Conservation (phyloP, 257 asterid species). For the Penstemon barbatus region DNA sequence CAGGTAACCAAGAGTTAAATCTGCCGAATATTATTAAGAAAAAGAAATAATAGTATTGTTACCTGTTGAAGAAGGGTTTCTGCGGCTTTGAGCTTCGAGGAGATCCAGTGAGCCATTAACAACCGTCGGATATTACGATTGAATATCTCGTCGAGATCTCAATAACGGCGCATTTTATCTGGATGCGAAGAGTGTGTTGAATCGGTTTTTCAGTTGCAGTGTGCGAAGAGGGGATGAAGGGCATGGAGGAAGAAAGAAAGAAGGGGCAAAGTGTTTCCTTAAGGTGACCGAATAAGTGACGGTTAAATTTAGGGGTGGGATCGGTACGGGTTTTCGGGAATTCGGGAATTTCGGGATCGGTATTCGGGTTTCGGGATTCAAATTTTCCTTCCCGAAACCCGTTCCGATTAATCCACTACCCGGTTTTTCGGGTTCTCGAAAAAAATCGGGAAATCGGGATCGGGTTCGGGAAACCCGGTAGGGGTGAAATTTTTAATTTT, state of each 20-base stretch:
- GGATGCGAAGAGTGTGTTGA: background rate
- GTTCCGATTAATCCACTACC: no score
- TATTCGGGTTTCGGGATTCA: no score
- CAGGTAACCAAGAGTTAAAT: slow-evolving; percentile 11
- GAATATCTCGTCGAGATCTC: background rate
- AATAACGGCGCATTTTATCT: slow-evolving; percentile 31
- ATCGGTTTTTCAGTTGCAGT: background rate
- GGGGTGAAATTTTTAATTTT: no score
- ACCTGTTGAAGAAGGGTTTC: slow-evolving; percentile 93
- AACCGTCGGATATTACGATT: slow-evolving; percentile 19
- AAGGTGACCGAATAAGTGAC: background rate
- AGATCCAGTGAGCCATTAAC: slow-evolving; percentile 93
- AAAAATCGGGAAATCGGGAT: no score
- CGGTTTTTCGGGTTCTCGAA: no score
- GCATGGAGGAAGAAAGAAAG: background rate
- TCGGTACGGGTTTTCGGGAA: no score
- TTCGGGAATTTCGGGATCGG: no score
- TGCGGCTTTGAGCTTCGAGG: slow-evolving; percentile 97
- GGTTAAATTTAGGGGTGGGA: no score
- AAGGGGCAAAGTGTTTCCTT: background rate
- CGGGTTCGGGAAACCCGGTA: no score
- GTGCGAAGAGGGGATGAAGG: background rate
- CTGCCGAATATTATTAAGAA: background rate
- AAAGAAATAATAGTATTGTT: slow-evolving; percentile 21
- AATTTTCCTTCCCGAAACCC: no score